Conservation (phyloP, 768 basidiomycete genomes). For the Agrocybe pediades region DNA sequence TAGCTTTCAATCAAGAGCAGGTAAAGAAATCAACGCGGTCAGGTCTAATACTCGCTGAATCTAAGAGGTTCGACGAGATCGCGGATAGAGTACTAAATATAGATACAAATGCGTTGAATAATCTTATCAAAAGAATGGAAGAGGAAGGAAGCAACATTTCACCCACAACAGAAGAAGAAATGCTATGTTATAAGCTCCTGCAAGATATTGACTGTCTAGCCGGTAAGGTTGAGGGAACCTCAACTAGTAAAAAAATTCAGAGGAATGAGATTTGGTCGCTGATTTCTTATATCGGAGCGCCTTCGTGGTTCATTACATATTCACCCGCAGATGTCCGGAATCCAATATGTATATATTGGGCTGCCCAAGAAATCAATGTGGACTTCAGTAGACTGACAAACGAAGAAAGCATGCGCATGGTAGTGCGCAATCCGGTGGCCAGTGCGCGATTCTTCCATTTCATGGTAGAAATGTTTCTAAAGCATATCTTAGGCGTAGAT, state of each 20-base stretch:
- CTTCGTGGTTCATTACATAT: conserved; percentile 38
- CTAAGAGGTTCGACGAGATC: conserved; percentile 25
- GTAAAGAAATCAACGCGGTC: conserved; percentile 26
- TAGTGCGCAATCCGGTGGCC: conserved; percentile 16
- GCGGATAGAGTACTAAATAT: conserved; percentile 20
- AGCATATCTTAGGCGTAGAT: conserved; percentile 26
- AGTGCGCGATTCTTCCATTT: conserved; percentile 31
- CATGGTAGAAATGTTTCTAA: conserved; percentile 29
- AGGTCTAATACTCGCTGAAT: conserved; percentile 28
- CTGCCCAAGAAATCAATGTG: conserved; percentile 24
- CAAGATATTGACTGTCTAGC: conserved; percentile 29
- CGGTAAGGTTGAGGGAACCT: conserved; percentile 23
- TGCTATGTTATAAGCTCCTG: conserved; percentile 22
- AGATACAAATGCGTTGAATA: conserved; percentile 19
- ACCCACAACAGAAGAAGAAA: conserved; percentile 20
- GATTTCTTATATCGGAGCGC: conserved; percentile 25
- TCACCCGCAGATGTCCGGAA: conserved; percentile 33
- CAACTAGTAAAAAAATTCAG: conserved; percentile 26
- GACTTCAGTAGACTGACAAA: conserved; percentile 5
- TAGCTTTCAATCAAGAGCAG: conserved; percentile 41
- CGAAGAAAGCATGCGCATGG: conserved; percentile 1
- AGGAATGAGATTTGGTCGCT: conserved; percentile 33
- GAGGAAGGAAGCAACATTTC: conserved; percentile 20
- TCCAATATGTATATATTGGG: conserved; percentile 37
- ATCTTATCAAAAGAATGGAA: conserved; percentile 17